Conservation (phyloP, 2,329 filamentous ascomycete genomes). For the Colletotrichum eremochloae region DNA sequence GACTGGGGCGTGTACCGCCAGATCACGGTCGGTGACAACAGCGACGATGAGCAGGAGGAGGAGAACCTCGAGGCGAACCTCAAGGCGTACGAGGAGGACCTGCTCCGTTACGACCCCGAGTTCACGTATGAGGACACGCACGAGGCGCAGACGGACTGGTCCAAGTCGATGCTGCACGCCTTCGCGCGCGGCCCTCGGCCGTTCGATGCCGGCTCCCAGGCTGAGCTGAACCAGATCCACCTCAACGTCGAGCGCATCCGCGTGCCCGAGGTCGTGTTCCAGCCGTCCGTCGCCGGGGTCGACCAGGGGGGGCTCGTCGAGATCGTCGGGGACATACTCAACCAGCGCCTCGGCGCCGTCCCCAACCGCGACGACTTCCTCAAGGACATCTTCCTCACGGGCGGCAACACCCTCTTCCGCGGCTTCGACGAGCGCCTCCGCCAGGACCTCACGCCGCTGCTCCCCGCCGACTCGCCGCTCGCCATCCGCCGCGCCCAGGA, state of each 20-base stretch:
- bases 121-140: constrained; percentile 95
- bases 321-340: constrained; percentile 90
- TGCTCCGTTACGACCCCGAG: constrained; percentile 86
- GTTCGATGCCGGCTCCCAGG: constrained; percentile 83
- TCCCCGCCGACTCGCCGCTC: constrained; percentile 79
- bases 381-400: constrained; percentile 91
- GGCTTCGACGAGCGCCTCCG: constrained; percentile 88
- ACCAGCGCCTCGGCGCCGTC: constrained; percentile 77
- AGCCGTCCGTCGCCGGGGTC: constrained; percentile 89
- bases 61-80: constrained; percentile 83
- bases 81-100: constrained; percentile 83
- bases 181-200: constrained; percentile 91
- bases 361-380: constrained; percentile 76
- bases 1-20: constrained; percentile 98
- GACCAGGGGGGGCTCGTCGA: constrained; percentile 96
- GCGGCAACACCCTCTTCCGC: constrained; percentile 89
- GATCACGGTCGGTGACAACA: constrained; percentile 85
- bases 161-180: constrained; percentile 88
- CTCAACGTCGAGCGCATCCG: constrained; percentile 97
- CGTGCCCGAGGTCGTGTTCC: constrained; percentile 93
- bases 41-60: constrained; percentile 92
- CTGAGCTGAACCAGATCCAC: constrained; percentile 88
- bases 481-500: constrained; percentile 80
- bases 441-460: constrained; percentile 77
- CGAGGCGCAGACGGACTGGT: constrained; percentile 95